Base-by-base conservation (phyloP, 1,284 basidiomycete species). In the Rhodotorula sp. region DNA sequence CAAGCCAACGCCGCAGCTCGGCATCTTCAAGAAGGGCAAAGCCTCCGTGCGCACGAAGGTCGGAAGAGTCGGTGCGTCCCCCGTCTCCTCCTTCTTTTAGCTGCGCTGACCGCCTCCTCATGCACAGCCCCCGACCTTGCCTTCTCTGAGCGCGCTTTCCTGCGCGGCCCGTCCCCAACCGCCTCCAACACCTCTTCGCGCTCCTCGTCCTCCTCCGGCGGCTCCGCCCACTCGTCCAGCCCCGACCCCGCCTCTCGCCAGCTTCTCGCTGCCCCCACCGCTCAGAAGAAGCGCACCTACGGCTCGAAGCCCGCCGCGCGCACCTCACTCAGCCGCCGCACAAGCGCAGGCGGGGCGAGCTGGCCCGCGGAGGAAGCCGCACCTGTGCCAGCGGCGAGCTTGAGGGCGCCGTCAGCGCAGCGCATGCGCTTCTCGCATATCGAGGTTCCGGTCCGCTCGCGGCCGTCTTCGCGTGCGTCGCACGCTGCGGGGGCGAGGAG, bases 11-110 rank as follows among this genome's bases (percentile, higher is more conserved):
- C 54, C 12, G 27, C 51, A 68, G 46, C 66, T 74, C 27, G 75
- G 75, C 29, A 53, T 76, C 34, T 76, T 76, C 66, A 69, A 71
- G 61, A 74, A 76, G 44, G 75, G 75, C 41, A 69, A 69, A 27
- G 75, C 75, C 15, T 74, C 72, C 0, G 61, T 41, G 9, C 65
- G 70, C 9, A 64, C 63, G n/a, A 69, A 64, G 37, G 63, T 71
- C 29, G 71, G 48, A 2, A 48, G 57, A 34, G 59, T 15, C 15
- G 22, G 70, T 69, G 15, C 27, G 60, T 44, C 41, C 5, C 17
- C 21, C 21, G 10, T 22, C 6, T 12, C 7, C 21, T 10, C 9
- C 1, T 39, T 12, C 10, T 15, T 12, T 6, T 27, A 21, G 1
- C 7, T 4, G 7, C 12, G 13, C 21, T 21, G 21, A 41, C n/a